A percentile compares a stretch with the other conserved stretches of the same genome.
phyloP scores from a whole-genome alignment of 192 early-diverging fungal species.

The Jimgerdemannia lactiflua region DNA sequence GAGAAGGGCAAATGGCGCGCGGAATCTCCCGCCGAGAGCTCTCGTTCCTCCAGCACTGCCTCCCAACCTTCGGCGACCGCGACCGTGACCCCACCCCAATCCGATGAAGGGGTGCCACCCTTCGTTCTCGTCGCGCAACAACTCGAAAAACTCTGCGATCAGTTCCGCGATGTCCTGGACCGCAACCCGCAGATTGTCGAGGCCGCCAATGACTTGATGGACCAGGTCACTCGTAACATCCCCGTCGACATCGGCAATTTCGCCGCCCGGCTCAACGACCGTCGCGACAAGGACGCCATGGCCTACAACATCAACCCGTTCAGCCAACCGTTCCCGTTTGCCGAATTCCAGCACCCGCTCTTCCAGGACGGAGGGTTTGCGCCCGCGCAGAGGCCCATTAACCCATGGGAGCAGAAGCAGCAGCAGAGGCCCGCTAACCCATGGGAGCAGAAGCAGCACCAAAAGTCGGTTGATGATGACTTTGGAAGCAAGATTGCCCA shows the following conservation, averaged over 20 bases:
- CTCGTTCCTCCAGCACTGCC: background rate
- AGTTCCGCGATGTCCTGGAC: constrained; percentile 16
- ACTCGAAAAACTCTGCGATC: constrained; percentile 15
- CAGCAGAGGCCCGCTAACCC: background rate
- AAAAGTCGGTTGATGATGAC: too few relatives aligned
- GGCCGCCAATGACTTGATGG: constrained; percentile 14
- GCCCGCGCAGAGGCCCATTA: background rate
- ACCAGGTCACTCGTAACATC: constrained; percentile 9
- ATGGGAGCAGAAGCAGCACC: background rate
- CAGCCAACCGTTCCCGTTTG: background rate
- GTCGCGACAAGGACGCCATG: background rate
- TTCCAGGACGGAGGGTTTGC: too few relatives aligned
- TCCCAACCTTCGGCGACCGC: background rate
- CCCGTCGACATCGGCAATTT: constrained; percentile 14
- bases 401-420: background rate
- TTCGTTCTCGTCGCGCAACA: background rate
- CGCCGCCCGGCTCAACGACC: constrained; percentile 8
- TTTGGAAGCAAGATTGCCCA: constrained; percentile 4
- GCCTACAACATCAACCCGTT: background rate
- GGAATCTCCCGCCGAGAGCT: constrained; percentile 4
- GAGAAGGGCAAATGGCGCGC: constrained; percentile 17
- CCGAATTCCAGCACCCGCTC: background rate
- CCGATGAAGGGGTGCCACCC: constrained; percentile 2
- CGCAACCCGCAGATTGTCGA: constrained; percentile 15
- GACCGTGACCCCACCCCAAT: background rate